Conservation (phyloP, 2,329 filamentous ascomycete species). For the Triangularia setosa region DNA sequence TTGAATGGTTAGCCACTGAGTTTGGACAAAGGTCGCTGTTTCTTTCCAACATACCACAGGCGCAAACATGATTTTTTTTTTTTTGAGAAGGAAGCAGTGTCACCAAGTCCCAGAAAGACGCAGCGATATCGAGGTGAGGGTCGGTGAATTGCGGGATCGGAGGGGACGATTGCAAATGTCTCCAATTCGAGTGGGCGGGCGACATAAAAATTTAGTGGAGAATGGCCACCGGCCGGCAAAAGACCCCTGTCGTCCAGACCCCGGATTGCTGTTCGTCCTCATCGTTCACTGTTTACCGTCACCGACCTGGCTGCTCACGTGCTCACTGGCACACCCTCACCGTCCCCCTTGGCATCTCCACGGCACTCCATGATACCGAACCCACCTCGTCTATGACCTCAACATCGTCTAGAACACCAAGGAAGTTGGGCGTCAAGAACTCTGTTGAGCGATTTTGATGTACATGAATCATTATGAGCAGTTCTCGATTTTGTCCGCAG, state of each 20-base stretch:
- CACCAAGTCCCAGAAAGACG: conserved; percentile 1
- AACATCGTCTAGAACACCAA: neutral
- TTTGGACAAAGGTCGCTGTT: neutral
- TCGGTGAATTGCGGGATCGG: conserved; percentile 13
- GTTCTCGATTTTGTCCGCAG: neutral
- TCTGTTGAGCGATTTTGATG: neutral
- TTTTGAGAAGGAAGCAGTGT: conserved; percentile 9
- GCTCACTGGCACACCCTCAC: neutral
- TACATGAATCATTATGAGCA: neutral
- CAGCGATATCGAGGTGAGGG: neutral
- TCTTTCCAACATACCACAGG: conserved; percentile 19
- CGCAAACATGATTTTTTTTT: conserved; percentile 19
- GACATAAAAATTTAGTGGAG: conserved; percentile 16
- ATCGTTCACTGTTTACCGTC: neutral
- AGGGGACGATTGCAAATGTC: conserved; percentile 15
- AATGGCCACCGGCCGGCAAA: neutral
- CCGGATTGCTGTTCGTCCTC: neutral
- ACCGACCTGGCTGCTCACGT: neutral
- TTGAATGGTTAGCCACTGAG: neutral
- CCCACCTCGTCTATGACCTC: neutral
- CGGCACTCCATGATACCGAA: neutral
- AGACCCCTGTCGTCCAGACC: neutral
- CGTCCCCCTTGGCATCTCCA: neutral
- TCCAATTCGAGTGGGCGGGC: conserved; percentile 14
- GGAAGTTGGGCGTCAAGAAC: neutral